phyloP scores from a whole-genome alignment of 1,284 basidiomycete species.

The Clitocybe nebularis region DNA sequence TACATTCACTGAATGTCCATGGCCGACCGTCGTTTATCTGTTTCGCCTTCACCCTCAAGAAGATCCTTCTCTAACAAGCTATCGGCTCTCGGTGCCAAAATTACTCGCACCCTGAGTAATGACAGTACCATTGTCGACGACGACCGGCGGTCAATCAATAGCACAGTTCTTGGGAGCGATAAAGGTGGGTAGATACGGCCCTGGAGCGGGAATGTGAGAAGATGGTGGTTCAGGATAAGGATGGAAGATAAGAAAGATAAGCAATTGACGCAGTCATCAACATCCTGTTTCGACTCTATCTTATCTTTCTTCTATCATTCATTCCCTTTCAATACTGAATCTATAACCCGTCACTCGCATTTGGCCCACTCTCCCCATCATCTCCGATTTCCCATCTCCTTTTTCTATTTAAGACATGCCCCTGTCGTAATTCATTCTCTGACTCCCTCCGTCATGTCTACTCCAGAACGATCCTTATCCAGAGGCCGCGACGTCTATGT shows the following conservation, averaged over 20 bases:
- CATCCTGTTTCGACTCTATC: constrained; percentile 2
- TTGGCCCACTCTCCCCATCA: too few relatives aligned
- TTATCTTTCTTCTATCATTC: constrained; percentile 5
- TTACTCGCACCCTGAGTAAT: constrained; percentile 21
- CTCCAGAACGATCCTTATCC: constrained; percentile 39
- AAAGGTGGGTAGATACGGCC: too few relatives aligned
- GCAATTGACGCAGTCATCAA: not conserved
- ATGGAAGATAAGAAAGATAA: constrained; percentile 15
- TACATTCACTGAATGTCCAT: too few relatives aligned
- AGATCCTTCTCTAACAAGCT: constrained; percentile 18
- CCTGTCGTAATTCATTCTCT: constrained; percentile 1
- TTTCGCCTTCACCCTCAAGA: constrained; percentile 14
- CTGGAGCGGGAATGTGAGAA: too few relatives aligned
- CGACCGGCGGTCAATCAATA: constrained; percentile 14
- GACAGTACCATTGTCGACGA: constrained; percentile 11
- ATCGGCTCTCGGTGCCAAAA: constrained; percentile 22
- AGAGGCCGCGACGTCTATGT: constrained; percentile 40
- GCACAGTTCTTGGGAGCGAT: constrained; percentile 6
- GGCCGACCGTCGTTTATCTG: constrained; percentile 6
- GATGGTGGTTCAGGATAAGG: constrained; percentile 6
- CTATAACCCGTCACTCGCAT: not conserved
- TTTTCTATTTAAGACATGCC: constrained; percentile 2
- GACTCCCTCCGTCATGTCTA: constrained; percentile 10
- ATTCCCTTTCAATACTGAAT: not conserved
- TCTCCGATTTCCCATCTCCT: not conserved